Evolutionary conservation across 1,284 basidiomycete genomes (phyloP), one percentile per base, ranked within the genome.

Genomic region (Phylloboletellus chloephorus): DNA sequence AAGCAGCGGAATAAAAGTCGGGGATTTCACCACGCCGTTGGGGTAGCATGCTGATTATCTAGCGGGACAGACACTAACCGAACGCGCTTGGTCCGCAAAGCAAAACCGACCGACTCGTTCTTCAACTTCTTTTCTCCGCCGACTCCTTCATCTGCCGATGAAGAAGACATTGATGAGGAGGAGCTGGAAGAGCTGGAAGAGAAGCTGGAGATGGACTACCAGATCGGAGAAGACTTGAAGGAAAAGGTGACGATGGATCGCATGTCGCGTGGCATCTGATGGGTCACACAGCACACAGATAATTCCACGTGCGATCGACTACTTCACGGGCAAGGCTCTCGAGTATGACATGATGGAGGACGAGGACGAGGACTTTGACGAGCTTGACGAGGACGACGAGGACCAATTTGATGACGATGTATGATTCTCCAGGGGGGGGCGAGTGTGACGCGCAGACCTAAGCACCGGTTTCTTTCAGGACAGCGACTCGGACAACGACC

Each of bases 1-100:
- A 98, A 97, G 76, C 95, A 98, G 70, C 76, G 94, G 57, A 98
- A 98, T 74, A 98, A 98, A 77, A 91, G 91, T 94, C 58, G 47
- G 81, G 16, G 29, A 17, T 34, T 31, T 51, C 33, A 39, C 21
- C 33, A 16, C n/a, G 20, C 31, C 16, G 22, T 38, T 29, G 39
- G 15, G 36, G 24, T 24, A 11, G 7, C 16, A n/a, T 38, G 7
- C 47, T 48, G 11, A 45, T 42, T 15, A 30, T 44, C 19, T 22
- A n/a, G 33, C 39, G 20, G 45, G 25, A 19, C 53, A 94, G 90
- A 88, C 64, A 95, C 92, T 26, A 93, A 94, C 68, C 85, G 89
- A 52, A 95, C 91, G 4, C 88, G 93, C 52, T 75, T 93, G 39
- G 84, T 97, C 48, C 82, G 87, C 64, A 94, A 95, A 71, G 82